Conservation (phyloP, 768 basidiomycete genomes). For the Dendrothele bispora region DNA sequence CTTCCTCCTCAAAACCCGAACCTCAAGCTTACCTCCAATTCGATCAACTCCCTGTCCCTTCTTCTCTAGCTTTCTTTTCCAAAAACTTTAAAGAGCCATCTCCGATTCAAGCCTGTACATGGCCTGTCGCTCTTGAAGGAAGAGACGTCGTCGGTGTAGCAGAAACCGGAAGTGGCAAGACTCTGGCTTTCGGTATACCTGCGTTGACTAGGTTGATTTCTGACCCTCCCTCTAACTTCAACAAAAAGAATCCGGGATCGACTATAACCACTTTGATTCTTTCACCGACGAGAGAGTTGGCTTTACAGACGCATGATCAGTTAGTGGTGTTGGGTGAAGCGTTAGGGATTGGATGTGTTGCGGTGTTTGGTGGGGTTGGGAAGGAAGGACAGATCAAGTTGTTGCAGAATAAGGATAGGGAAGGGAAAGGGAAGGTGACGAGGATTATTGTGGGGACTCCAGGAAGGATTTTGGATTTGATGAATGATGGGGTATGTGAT, state of each 20-base stretch:
- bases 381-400: conserved; percentile 80
- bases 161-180: conserved; percentile 98
- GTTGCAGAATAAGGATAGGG: conserved; percentile 54
- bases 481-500: conserved; percentile 83
- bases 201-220: conserved; percentile 70
- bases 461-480: conserved; percentile 89
- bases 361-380: conserved; percentile 93
- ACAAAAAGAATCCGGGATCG: conserved; percentile 30
- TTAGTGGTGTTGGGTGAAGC: conserved; percentile 71
- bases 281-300: conserved; percentile 95
- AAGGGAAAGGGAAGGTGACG: conserved; percentile 44
- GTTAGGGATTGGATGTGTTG: conserved; percentile 78
- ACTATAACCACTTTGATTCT: conserved; percentile 73
- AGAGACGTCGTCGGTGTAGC: conserved; percentile 94
- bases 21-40: conserved; percentile 84
- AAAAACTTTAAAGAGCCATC: conserved; percentile 80
- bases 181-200: conserved; percentile 93
- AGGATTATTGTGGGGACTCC: conserved; percentile 94
- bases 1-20: conserved; percentile 41
- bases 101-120: conserved; percentile 93
- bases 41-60: conserved; percentile 66
- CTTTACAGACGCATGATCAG: conserved; percentile 90
- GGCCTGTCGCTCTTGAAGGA: conserved; percentile 83
- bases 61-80: conserved; percentile 62
- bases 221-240: conserved; percentile 23